Evolutionary conservation across 2,329 filamentous ascomycete species (phyloP).

Genomic region (Paraphoma sp.): DNA sequence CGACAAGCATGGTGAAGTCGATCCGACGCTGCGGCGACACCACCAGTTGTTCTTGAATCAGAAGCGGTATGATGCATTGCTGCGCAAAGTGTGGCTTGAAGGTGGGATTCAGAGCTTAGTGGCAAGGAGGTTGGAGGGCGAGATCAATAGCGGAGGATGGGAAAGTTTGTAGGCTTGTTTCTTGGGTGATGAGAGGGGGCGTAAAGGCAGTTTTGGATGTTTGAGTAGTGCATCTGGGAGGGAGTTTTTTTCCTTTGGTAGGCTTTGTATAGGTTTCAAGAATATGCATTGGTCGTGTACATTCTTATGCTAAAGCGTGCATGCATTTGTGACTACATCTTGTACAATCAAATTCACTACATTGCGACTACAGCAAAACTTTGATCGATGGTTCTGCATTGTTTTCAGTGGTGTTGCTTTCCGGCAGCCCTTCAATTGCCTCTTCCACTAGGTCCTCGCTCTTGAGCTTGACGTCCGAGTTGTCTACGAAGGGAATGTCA

Average conservation of each 20-base stretch:
- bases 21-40: conserved; percentile 83
- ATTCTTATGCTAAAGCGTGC: too few relatives aligned
- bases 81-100: conserved; percentile 84
- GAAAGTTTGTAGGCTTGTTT: conserved; percentile 65
- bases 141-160: conserved; percentile 98
- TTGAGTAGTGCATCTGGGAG: not conserved
- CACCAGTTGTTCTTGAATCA: conserved; percentile 93
- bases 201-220: not conserved
- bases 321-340: too few relatives aligned
- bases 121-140: conserved; percentile 86
- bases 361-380: too few relatives aligned
- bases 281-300: not conserved
- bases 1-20: conserved; percentile 93
- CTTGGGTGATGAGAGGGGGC: too few relatives aligned
- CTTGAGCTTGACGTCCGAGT: too few relatives aligned
- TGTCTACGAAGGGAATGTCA: too few relatives aligned
- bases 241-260: not conserved
- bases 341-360: too few relatives aligned
- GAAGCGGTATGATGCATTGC: conserved; percentile 87
- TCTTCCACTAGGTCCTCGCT: too few relatives aligned
- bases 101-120: conserved; percentile 90
- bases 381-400: too few relatives aligned
- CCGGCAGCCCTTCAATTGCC: too few relatives aligned
- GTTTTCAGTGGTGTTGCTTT: too few relatives aligned
- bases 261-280: not conserved